These are phyloP conservation scores for Tubosaeta sp. DNA, from an alignment of 768 basidiomycete genomes.

Conservation along the genomic window DNA sequence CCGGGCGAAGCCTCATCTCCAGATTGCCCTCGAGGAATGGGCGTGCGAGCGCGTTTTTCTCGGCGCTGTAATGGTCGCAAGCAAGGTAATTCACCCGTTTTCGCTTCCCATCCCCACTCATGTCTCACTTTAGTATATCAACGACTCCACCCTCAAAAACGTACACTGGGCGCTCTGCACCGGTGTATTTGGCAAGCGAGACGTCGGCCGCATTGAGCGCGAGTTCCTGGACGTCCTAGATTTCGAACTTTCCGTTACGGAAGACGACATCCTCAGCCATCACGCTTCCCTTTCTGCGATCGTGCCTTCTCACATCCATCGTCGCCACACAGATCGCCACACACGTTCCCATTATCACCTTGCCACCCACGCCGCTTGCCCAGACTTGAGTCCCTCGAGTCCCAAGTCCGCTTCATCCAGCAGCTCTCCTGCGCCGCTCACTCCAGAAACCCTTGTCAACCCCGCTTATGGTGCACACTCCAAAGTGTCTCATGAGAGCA, in stretches of 20 bases:
- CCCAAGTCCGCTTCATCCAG: slow-evolving; percentile 36
- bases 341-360: slow-evolving; percentile 15
- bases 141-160: slow-evolving; percentile 89
- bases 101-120: slow-evolving; percentile 18
- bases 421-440: slow-evolving; percentile 32
- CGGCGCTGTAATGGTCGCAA: slow-evolving; percentile 82
- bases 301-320: slow-evolving; percentile 24
- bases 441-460: slow-evolving; percentile 24
- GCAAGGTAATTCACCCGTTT: slow-evolving; percentile 52
- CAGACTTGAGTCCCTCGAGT: slow-evolving; percentile 42
- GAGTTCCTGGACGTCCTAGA: slow-evolving; percentile 79
- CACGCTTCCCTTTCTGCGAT: slow-evolving; percentile 34
- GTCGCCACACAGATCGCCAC: slow-evolving; percentile 24
- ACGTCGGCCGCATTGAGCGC: slow-evolving; percentile 76
- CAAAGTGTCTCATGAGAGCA: slow-evolving; percentile 27
- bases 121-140: slow-evolving; percentile 54
- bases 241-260: slow-evolving; percentile 64
- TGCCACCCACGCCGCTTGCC: slow-evolving; percentile 28
- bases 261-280: slow-evolving; percentile 55
- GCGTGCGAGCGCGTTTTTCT: slow-evolving; percentile 89
- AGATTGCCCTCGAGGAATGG: slow-evolving; percentile 80
- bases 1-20: slow-evolving; percentile 72
- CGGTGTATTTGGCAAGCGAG: slow-evolving; percentile 76
- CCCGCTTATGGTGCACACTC: slow-evolving; percentile 17
- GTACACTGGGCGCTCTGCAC: slow-evolving; percentile 88